phyloP scores from a whole-genome alignment of 2,329 filamentous ascomycete genomes.

The Fusarium beomiforme region DNA sequence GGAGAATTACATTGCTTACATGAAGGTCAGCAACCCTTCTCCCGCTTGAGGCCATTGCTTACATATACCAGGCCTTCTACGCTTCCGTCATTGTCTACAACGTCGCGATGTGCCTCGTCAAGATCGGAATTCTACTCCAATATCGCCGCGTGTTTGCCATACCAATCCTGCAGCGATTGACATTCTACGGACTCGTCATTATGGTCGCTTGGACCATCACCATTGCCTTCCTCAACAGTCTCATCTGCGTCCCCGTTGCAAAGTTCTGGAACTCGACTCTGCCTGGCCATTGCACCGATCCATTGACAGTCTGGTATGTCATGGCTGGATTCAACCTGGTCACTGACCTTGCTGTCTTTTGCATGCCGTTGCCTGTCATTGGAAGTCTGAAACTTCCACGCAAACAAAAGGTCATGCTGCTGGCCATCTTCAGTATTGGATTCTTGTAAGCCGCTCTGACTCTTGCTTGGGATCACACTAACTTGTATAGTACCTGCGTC shows the following conservation, averaged over 20 bases:
- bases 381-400: conserved; percentile 4
- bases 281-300: neutral
- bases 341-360: conserved; percentile 16
- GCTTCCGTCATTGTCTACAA: conserved; percentile 14
- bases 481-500: neutral
- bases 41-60: neutral
- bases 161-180: neutral
- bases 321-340: conserved; percentile 19
- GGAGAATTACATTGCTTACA: conserved; percentile 8
- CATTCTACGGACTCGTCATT: conserved; percentile 1
- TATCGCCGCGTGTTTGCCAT: conserved; percentile 22
- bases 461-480: accelerated
- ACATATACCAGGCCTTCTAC: conserved; percentile 9
- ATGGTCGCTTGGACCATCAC: conserved; percentile 14
- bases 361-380: conserved; percentile 12
- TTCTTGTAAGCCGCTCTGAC: neutral
- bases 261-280: conserved; percentile 18
- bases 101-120: conserved; percentile 18
- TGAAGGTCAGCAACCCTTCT: neutral
- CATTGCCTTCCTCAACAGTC: conserved; percentile 10
- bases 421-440: neutral
- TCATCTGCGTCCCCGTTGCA: conserved; percentile 11
- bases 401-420: conserved; percentile 20
- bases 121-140: conserved; percentile 19
- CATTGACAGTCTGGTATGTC: conserved; percentile 13